Evolutionary conservation across 2,329 filamentous ascomycete species (phyloP).

Genomic region (Cladosporium sp.): DNA sequence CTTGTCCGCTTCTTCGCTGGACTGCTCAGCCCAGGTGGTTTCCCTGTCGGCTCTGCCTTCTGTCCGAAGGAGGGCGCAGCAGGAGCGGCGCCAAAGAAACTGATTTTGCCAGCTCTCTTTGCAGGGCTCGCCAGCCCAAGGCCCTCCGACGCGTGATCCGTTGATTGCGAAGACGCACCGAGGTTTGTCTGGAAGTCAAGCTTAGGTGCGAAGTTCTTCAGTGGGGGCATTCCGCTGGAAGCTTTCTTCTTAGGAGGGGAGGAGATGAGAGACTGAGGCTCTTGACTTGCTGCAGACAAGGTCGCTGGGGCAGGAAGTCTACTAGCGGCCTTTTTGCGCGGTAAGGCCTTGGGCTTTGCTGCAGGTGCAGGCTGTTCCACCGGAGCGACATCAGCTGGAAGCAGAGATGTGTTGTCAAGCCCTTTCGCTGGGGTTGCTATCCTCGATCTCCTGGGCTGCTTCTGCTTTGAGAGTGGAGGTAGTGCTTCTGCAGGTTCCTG

Average conservation of each 20-base stretch:
- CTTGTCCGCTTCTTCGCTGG: conserved; percentile 31
- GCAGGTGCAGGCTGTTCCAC: background rate
- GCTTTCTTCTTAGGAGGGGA: conserved; percentile 30
- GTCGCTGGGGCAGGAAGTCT: conserved; percentile 23
- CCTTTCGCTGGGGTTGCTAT: conserved; percentile 34
- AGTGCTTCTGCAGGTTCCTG: conserved; percentile 10
- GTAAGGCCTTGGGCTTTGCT: conserved; percentile 4
- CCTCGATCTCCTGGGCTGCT: conserved; percentile 25
- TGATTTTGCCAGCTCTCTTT: conserved; percentile 8
- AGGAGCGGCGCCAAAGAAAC: background rate
- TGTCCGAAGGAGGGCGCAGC: background rate
- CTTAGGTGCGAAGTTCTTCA: conserved; percentile 18
- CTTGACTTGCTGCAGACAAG: background rate
- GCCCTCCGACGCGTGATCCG: background rate
- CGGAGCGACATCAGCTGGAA: background rate
- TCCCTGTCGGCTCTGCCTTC: conserved; percentile 5
- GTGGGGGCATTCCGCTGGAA: background rate
- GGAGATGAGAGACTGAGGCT: conserved; percentile 18
- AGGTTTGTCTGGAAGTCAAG: conserved; percentile 21
- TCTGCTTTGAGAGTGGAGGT: conserved; percentile 10
- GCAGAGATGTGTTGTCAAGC: background rate
- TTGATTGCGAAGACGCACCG: conserved; percentile 7
- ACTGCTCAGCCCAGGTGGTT: conserved; percentile 17
- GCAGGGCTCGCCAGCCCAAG: conserved; percentile 8
- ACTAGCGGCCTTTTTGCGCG: conserved; percentile 15